Base-by-base conservation (phyloP, 257 asterid genomes). In the Eustoma russellianum region DNA sequence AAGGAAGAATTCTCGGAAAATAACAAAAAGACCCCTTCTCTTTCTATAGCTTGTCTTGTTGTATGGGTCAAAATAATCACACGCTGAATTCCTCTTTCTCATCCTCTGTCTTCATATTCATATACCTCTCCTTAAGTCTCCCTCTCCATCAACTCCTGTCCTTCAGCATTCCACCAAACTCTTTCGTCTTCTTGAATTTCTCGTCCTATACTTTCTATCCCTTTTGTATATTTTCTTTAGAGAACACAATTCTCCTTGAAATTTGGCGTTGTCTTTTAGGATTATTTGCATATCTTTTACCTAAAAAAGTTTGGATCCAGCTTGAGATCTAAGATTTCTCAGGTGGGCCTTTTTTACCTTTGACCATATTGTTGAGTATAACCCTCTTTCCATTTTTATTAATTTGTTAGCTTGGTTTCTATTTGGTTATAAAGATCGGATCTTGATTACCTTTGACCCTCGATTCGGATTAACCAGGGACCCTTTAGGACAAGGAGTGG, bases 401-500 rank as follows among this genome's bases (percentile, higher is more conserved):
- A 40, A 6, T 40, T 13, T 17, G 57, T 58, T 52, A 49, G 60
- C 55, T 63, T 18, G 30, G 53, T n/a, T n/a, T n/a, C n/a, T 41
- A 57, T 48, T 60, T 56, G 46, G 13, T 66, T 59, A 16, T 9
- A 50, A 58, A 53, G 68, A 60, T 68, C 47, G 56, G 66, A 50
- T 40, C 70, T 69, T 69, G 59, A 46, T 59, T 47, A 73, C 63
- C 46, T 66, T 57, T 67, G 70, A 63, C 54, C 62, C 16, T 66
- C 45, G 33, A 5, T 55, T 43, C 40, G 55, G 33, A 40, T 57
- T 52, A 41, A 64, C 64, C 30, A 16, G 69, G 38, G 41, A 45
- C 52, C 53, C 43, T 35, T 56, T 34, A 14, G 52, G 47, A 5
- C 35, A 30, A 59, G 9, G 7, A 17, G 17, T 15, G 19, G 9